These are phyloP conservation scores for Cyclocybe cylindracea DNA, from an alignment of 768 basidiomycete genomes.

Conservation along the genomic window DNA sequence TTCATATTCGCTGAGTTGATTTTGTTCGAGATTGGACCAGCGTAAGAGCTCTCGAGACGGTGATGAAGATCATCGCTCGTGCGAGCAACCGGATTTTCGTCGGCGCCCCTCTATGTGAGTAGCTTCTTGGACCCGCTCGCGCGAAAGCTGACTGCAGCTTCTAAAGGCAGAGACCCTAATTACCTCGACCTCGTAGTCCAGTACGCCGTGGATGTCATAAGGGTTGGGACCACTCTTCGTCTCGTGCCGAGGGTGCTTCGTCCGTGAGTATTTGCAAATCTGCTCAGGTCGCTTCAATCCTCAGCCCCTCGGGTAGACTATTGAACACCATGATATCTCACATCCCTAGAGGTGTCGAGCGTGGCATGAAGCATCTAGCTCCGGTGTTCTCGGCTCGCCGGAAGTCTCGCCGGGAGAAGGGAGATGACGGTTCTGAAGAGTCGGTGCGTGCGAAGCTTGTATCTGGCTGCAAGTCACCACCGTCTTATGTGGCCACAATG, in stretches of 20 bases:
- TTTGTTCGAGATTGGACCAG: constrained; percentile 1
- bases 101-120: constrained; percentile 43
- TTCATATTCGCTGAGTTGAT: too few species aligned
- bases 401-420: too few species aligned
- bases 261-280: constrained; percentile 9
- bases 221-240: constrained; percentile 4
- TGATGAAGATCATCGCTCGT: constrained; percentile 32
- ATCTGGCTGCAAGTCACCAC: too few species aligned
- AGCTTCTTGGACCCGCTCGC: too few species aligned
- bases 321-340: too few species aligned
- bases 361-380: too few species aligned
- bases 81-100: constrained; percentile 45
- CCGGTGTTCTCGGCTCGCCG: too few species aligned
- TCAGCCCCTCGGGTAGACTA: not conserved
- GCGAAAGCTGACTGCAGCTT: not conserved
- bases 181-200: constrained; percentile 12
- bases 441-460: too few species aligned
- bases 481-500: too few species aligned
- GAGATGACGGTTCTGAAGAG: too few species aligned
- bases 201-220: constrained; percentile 11
- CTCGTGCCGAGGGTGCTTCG: constrained; percentile 13
- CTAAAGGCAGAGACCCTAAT: constrained; percentile 12
- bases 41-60: constrained; percentile 21
- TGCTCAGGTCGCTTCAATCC: not conserved
- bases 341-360: too few species aligned